phyloP scores from a whole-genome alignment of 1,284 basidiomycete genomes.

The Moniliophthora roreri region DNA sequence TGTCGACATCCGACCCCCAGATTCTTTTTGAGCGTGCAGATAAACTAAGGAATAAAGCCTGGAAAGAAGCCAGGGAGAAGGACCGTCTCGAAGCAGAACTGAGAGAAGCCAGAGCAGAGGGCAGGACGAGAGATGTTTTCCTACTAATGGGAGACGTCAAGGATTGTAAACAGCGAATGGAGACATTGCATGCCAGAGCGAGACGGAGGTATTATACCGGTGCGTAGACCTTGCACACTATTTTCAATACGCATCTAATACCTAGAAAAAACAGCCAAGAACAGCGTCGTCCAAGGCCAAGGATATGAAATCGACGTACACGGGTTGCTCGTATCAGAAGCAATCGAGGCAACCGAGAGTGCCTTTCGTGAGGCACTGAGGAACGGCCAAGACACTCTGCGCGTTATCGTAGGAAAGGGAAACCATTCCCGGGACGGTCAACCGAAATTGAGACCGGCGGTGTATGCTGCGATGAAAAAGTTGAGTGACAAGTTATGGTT shows the following conservation, averaged over 20 bases:
- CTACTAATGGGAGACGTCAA: conserved; percentile 35
- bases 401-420: conserved; percentile 79
- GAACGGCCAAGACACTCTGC: conserved; percentile 52
- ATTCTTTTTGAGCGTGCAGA: conserved; percentile 34
- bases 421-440: conserved; percentile 68
- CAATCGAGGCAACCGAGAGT: conserved; percentile 58
- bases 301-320: conserved; percentile 70
- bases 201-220: conserved; percentile 39
- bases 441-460: conserved; percentile 74
- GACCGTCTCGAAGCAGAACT: conserved; percentile 28
- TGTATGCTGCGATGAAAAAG: conserved; percentile 67
- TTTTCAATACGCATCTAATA: not conserved
- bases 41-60: conserved; percentile 35
- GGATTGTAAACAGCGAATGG: conserved; percentile 29
- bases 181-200: conserved; percentile 39
- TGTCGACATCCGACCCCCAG: conserved; percentile 31
- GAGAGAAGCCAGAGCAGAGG: conserved; percentile 27
- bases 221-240: conserved; percentile 24
- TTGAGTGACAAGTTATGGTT: conserved; percentile 20
- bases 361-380: conserved; percentile 59
- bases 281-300: conserved; percentile 21
- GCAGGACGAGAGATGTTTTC: conserved; percentile 35
- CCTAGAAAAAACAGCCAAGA: conserved; percentile 12
- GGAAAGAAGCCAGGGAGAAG: conserved; percentile 30
- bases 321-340: conserved; percentile 74